phyloP scores from a whole-genome alignment of 306 rosid species.

The Vigna unguiculata region DNA sequence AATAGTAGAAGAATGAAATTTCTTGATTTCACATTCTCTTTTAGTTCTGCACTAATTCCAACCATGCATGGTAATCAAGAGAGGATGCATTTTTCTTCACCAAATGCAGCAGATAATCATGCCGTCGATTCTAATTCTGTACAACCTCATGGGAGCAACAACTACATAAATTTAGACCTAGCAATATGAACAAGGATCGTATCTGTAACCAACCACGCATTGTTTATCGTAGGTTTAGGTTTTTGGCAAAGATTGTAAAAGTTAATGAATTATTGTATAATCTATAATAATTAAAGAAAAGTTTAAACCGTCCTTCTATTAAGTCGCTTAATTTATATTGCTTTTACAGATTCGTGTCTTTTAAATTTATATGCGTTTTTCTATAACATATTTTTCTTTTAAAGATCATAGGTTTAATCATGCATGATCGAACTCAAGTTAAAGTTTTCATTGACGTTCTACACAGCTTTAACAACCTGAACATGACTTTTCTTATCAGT shows the following conservation, averaged over 20 bases:
- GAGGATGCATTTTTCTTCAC: conserved; percentile 30
- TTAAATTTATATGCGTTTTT: background rate
- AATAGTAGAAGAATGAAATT: conserved; percentile 32
- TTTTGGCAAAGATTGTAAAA: background rate
- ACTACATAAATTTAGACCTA: conserved; percentile 65
- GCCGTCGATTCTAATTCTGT: conserved; percentile 43
- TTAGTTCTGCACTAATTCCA: conserved; percentile 31
- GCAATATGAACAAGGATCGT: conserved; percentile 51
- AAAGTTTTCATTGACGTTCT: no score
- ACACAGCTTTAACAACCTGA: no score
- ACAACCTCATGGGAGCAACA: conserved; percentile 34
- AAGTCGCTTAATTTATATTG: background rate
- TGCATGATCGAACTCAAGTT: no score
- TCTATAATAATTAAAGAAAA: background rate
- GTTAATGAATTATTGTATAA: conserved; percentile 9
- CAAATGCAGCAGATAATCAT: conserved; percentile 23
- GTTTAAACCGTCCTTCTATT: background rate
- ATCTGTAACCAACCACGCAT: conserved; percentile 4
- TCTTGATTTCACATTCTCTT: conserved; percentile 55
- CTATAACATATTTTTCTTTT: no score
- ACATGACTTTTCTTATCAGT: no score
- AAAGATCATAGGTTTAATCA: no score
- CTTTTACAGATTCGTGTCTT: background rate
- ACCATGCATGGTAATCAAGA: conserved; percentile 37
- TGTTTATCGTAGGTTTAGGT: background rate